Percentiles rank a stretch among this genome's conserved stretches.
Evolutionary conservation across 495 filamentous ascomycete genomes (phyloP).

Genomic region (Lindgomyces ingoldianus): DNA sequence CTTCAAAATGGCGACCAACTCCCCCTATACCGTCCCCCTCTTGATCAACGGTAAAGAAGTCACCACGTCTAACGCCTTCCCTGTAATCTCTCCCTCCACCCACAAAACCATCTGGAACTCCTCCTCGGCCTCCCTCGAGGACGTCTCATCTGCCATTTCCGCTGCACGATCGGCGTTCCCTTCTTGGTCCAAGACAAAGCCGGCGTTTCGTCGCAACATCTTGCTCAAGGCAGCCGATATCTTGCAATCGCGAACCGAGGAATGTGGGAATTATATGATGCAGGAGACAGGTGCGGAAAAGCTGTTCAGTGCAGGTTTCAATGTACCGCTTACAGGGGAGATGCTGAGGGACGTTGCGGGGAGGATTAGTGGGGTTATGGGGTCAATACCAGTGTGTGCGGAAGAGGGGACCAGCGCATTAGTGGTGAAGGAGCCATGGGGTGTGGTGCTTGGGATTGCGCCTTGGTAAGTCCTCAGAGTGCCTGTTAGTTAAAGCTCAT

Average conservation of each 20-base stretch:
- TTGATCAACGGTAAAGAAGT: constrained; percentile 72
- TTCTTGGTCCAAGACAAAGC: constrained; percentile 66
- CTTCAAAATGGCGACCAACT: constrained; percentile 3
- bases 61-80: constrained; percentile 61
- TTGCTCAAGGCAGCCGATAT: constrained; percentile 70
- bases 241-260: constrained; percentile 62
- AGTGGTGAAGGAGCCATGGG: constrained; percentile 78
- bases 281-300: constrained; percentile 67
- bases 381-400: constrained; percentile 56
- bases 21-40: constrained; percentile 59
- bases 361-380: constrained; percentile 60
- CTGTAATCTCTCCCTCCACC: constrained; percentile 65
- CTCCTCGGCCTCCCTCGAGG: constrained; percentile 61
- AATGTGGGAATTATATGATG: constrained; percentile 62
- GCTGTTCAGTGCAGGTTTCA: constrained; percentile 51
- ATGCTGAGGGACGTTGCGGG: constrained; percentile 72
- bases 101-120: constrained; percentile 62
- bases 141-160: constrained; percentile 63
- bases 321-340: constrained; percentile 59
- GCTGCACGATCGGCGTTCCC: constrained; percentile 69
- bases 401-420: constrained; percentile 64
- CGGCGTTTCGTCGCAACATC: constrained; percentile 66
- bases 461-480: constrained; percentile 57
- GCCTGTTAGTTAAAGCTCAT: not conserved
- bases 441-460: constrained; percentile 77